Evolutionary conservation across 2,329 filamentous ascomycete species (phyloP).

Genomic region (Venturia pyrina): DNA sequence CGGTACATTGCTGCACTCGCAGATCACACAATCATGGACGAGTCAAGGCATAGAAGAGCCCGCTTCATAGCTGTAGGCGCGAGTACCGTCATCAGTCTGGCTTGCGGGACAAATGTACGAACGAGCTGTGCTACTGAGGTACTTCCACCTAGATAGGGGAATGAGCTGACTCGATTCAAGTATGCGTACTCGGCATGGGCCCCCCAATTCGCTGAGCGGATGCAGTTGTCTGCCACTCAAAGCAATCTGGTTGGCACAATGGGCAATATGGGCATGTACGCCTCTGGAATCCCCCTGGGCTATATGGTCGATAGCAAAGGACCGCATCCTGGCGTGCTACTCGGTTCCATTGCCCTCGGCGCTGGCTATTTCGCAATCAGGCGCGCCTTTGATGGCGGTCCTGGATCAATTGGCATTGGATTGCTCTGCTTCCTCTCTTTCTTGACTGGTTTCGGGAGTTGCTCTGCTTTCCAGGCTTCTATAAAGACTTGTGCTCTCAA

Average conservation of each 20-base stretch:
- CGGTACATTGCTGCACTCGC: neutral
- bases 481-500: slow-evolving; percentile 82
- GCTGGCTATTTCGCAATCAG: slow-evolving; percentile 81
- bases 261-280: slow-evolving; percentile 91
- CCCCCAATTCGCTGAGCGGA: slow-evolving; percentile 80
- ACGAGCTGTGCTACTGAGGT: neutral
- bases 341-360: slow-evolving; percentile 63
- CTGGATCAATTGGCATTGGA: slow-evolving; percentile 44
- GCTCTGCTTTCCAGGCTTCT: slow-evolving; percentile 78
- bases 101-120: slow-evolving; percentile 84
- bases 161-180: slow-evolving; percentile 35
- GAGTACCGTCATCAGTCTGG: slow-evolving; percentile 73
- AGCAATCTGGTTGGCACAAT: slow-evolving; percentile 80
- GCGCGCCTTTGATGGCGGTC: slow-evolving; percentile 61
- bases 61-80: slow-evolving; percentile 76
- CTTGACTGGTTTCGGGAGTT: slow-evolving; percentile 79
- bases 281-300: slow-evolving; percentile 77
- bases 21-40: slow-evolving; percentile 28
- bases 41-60: slow-evolving; percentile 46
- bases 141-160: neutral
- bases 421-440: slow-evolving; percentile 74
- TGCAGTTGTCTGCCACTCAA: slow-evolving; percentile 83
- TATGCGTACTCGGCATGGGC: slow-evolving; percentile 99
- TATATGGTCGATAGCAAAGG: slow-evolving; percentile 77
- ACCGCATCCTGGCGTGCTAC: slow-evolving; percentile 65